These are phyloP conservation scores for Salix udensis DNA, from an alignment of 345 rosid genomes.

Conservation along the genomic window DNA sequence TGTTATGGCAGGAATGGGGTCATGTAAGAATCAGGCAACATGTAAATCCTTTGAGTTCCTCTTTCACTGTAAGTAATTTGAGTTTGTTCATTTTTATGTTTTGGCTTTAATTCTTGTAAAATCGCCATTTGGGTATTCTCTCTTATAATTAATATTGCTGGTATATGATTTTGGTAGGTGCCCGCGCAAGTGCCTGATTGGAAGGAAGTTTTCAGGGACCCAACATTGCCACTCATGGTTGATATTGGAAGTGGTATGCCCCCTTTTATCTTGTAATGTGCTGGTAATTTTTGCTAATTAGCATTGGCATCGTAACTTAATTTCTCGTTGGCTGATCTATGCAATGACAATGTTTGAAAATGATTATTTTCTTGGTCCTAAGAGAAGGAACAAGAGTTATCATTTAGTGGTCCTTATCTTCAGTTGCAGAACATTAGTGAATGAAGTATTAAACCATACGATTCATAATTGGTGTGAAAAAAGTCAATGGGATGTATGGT, in stretches of 20 bases:
- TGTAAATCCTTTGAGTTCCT: constrained; percentile 84
- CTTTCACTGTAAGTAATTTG: constrained; percentile 56
- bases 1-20: constrained; percentile 60
- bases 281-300: background rate
- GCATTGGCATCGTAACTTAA: background rate
- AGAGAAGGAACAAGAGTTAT: background rate
- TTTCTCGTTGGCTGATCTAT: too few relatives aligned
- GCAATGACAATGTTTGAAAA: background rate
- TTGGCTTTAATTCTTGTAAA: background rate
- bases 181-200: constrained; percentile 69
- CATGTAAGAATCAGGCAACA: constrained; percentile 85
- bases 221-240: constrained; percentile 80
- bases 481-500: too few relatives aligned
- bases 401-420: background rate
- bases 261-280: background rate
- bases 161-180: constrained; percentile 31
- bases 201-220: constrained; percentile 68
- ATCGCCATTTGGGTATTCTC: background rate
- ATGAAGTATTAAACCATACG: background rate
- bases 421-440: background rate
- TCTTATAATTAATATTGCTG: background rate
- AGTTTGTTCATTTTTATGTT: background rate
- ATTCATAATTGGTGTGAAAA: too few relatives aligned
- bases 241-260: constrained; percentile 87
- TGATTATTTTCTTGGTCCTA: background rate